Base-by-base conservation (phyloP, 2,329 filamentous ascomycete species). In the Biscogniauxia mediterranea region DNA sequence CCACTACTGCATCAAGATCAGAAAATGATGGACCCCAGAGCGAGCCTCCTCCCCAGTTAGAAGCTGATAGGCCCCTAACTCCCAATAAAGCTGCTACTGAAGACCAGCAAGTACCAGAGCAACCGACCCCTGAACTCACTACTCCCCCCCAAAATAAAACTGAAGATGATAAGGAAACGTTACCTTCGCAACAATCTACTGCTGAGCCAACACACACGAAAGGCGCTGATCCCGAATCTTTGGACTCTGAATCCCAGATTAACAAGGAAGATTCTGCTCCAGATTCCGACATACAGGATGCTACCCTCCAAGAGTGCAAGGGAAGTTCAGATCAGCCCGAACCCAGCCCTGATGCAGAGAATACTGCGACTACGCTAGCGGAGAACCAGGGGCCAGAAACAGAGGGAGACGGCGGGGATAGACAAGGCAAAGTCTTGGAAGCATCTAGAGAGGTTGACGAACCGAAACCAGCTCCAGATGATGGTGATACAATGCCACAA, bases 1-100 rank as follows among this genome's bases (percentile, higher is more conserved):
- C 5, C 7, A 42, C 32, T 51, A 42, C 32, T 49, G 54, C 26
- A 23, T 54, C 60, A 11, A 49, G 54, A 32, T 15, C 54, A 50
- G 57, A 57, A 52, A 54, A 32, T 5, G 42, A 32, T 25, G 60
- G 52, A 26, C 23, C 52, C 19, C 28, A 55, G 19, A 57, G 58
- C 28, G 55, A 60, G 17, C 21, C 46, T 46, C 20, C 58, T 52
- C 50, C 32, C 20, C 59, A 64, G n/a, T 42, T 60, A 4, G 11
- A 61, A 52, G 60, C 13, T 26, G 21, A 50, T 7, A 23, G 63
- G 19, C 15, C 38, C 38, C 15, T 11, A 17, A 6, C 38, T n/a
- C 17, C 15, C 2, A 7, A n/a, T 46, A 11, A 46, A 46, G 6
- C 38, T 46, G 25, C n/a, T 54, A 2, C 20, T 51, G 15, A 42